These are phyloP conservation scores for Coriaria nepalensis DNA, from an alignment of 306 rosid genomes.

Conservation along the genomic window DNA sequence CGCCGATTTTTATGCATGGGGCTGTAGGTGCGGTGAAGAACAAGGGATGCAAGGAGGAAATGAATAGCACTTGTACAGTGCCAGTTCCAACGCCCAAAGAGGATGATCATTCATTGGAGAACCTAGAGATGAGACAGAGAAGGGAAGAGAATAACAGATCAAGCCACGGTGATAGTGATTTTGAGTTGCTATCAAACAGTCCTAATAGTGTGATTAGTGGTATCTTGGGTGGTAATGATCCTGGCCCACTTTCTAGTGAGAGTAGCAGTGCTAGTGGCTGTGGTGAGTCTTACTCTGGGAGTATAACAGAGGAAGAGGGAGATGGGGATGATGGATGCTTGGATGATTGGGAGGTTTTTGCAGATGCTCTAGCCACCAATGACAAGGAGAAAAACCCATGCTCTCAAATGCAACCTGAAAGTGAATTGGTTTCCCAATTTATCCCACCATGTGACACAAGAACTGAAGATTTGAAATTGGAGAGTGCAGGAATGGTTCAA, in stretches of 20 bases:
- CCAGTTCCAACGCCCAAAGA: conserved; percentile 23
- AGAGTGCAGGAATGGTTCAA: conserved; percentile 21
- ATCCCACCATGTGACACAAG: conserved; percentile 21
- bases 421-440: conserved; percentile 19
- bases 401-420: conserved; percentile 22
- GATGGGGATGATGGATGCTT: conserved; percentile 68
- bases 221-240: conserved; percentile 44
- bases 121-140: conserved; percentile 31
- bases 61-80: conserved; percentile 13
- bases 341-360: conserved; percentile 99
- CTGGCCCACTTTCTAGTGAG: conserved; percentile 67
- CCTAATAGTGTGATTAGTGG: conserved; percentile 45
- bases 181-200: conserved; percentile 46
- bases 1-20: conserved; percentile 18
- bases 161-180: conserved; percentile 45
- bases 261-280: conserved; percentile 58
- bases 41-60: conserved; percentile 49
- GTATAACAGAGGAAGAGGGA: conserved; percentile 56
- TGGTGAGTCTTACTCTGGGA: conserved; percentile 75
- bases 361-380: conserved; percentile 82
- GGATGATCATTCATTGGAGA: conserved; percentile 27
- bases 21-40: conserved; percentile 48
- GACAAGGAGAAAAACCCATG: conserved; percentile 38
- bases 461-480: conserved; percentile 21
- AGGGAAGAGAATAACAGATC: conserved; percentile 35